Conservation (phyloP, 176 grass and related monocot species). For the Avena atlantica region DNA sequence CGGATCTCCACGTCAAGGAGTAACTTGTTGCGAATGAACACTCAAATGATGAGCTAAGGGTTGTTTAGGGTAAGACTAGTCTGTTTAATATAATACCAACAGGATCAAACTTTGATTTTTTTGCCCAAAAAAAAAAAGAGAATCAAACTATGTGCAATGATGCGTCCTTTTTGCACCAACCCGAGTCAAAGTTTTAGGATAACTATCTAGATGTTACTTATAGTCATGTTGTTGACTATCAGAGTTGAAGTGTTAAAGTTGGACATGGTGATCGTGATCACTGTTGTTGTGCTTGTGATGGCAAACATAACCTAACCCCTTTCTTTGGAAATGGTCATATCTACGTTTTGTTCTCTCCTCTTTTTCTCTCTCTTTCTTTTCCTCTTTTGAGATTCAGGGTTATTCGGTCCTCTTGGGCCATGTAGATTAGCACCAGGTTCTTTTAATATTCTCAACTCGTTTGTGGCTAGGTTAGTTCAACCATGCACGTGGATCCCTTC, state of each 20-base stretch:
- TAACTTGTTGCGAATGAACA: slow-evolving; percentile 48
- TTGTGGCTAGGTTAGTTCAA: neutral
- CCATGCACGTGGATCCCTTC: neutral
- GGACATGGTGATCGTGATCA: neutral
- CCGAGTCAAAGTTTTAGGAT: slow-evolving; percentile 15
- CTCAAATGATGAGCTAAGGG: slow-evolving; percentile 35
- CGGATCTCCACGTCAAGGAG: slow-evolving; percentile 24
- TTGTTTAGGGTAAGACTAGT: neutral
- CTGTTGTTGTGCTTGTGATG: neutral
- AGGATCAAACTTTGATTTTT: neutral
- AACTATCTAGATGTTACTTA: neutral
- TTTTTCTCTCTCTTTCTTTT: neutral
- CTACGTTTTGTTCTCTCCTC: neutral
- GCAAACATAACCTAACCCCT: neutral
- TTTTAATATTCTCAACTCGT: neutral
- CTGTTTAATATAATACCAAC: neutral
- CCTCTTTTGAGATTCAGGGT: neutral
- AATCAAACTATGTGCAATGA: neutral
- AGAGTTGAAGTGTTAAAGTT: slow-evolving; percentile 1
- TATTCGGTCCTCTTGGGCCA: neutral
- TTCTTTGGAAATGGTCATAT: neutral
- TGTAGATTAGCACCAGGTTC: neutral
- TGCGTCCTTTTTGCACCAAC: neutral
- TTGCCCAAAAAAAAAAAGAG: neutral
- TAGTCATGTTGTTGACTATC: neutral